Conservation (phyloP, 768 basidiomycete species). For the Tubosaeta sp. region DNA sequence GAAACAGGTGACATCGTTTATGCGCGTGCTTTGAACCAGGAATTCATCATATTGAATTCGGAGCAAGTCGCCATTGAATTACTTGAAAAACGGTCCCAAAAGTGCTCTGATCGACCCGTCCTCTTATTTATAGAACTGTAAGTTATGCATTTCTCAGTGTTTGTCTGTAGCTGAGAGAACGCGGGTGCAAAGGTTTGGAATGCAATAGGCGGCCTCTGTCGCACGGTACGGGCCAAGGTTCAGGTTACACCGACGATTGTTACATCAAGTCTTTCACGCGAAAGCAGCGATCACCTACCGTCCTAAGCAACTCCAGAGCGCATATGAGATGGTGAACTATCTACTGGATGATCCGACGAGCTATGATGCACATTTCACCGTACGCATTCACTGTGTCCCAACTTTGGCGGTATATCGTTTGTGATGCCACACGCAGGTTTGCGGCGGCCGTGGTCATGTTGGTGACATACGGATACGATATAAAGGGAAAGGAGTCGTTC, state of each 20-base stretch:
- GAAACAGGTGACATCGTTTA: conserved; percentile 7
- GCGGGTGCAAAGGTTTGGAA: conserved; percentile 12
- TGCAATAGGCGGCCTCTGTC: conserved; percentile 5
- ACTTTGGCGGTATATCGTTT: neutral
- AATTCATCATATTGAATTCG: conserved; percentile 48
- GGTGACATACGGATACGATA: conserved; percentile 19
- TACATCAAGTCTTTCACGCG: conserved; percentile 16
- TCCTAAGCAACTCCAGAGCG: conserved; percentile 9
- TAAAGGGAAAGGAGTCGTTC: conserved; percentile 3
- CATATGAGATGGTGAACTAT: conserved; percentile 6
- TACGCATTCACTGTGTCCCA: neutral
- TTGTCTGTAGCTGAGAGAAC: neutral
- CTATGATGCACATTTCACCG: conserved; percentile 11
- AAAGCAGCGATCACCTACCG: conserved; percentile 9
- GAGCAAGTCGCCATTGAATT: conserved; percentile 43
- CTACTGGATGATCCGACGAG: conserved; percentile 7
- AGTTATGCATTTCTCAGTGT: neutral
- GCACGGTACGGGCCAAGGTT: conserved; percentile 21
- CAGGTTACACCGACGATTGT: conserved; percentile 19
- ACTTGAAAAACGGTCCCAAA: conserved; percentile 47
- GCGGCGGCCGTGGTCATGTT: conserved; percentile 8
- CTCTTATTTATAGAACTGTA: conserved; percentile 1
- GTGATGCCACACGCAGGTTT: neutral
- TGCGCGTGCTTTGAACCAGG: conserved; percentile 34
- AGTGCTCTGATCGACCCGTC: conserved; percentile 37